Percentiles rank a stretch among this genome's conserved stretches.
Evolutionary conservation across 805 yeast species (phyloP).

Genomic region (baker's yeast (Saccharomyces cerevisiae)): DNA sequence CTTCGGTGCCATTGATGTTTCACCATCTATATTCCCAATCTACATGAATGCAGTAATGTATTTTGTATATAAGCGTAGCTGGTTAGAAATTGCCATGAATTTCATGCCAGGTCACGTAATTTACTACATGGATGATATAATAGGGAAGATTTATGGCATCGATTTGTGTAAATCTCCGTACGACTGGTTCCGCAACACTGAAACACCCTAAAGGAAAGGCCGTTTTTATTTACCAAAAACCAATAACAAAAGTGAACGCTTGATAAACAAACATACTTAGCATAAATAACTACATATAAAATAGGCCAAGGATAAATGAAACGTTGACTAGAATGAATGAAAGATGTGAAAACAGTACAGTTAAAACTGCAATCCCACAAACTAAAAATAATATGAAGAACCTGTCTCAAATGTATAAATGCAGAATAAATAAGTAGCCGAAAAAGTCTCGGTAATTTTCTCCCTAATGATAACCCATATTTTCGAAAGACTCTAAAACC

Average conservation of each 20-base stretch:
- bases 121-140: conserved; percentile 22
- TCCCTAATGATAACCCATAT: neutral
- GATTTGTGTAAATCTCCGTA: conserved; percentile 24
- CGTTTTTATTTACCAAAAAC: neutral
- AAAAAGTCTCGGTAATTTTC: neutral
- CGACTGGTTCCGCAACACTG: conserved; percentile 7
- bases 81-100: conserved; percentile 18
- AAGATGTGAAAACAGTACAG: neutral
- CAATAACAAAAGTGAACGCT: neutral
- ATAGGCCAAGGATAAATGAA: neutral
- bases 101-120: conserved; percentile 26
- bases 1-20: conserved; percentile 18
- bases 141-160: conserved; percentile 20
- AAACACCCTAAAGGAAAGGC: neutral
- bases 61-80: conserved; percentile 11
- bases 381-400: neutral
- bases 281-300: neutral
- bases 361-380: neutral
- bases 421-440: neutral
- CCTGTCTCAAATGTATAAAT: neutral
- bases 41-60: conserved; percentile 18
- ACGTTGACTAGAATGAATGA: neutral
- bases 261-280: neutral
- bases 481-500: neutral
- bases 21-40: conserved; percentile 16